A percentile compares a stretch with the other conserved stretches of the same genome.
These are phyloP conservation scores for Leptographium galeiforme DNA, from an alignment of 2,329 filamentous ascomycete genomes.

Conservation along the genomic window DNA sequence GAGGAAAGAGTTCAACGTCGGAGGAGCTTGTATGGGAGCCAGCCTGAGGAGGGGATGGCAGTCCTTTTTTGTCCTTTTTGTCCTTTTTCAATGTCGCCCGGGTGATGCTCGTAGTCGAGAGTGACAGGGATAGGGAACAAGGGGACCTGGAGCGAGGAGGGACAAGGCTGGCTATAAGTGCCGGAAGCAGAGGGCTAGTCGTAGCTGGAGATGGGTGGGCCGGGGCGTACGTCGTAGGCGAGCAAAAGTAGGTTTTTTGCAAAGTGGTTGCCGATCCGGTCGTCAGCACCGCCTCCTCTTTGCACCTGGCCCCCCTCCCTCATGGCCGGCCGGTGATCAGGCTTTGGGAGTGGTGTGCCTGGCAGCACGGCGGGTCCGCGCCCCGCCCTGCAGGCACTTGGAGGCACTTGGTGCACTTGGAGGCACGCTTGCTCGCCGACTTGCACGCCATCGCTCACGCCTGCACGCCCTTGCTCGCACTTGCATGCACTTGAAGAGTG, in stretches of 20 bases:
- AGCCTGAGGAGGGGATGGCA: neutral
- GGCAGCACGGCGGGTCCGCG: neutral
- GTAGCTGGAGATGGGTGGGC: neutral
- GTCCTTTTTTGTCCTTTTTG: neutral
- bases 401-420: neutral
- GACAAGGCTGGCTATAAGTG: neutral
- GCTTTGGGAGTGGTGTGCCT: neutral
- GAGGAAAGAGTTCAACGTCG: too few species aligned
- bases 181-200: neutral
- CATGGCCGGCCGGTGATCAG: neutral
- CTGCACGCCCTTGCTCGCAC: neutral
- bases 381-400: neutral
- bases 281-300: neutral
- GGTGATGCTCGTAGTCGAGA: neutral
- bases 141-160: neutral
- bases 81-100: neutral
- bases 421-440: neutral
- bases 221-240: too few species aligned
- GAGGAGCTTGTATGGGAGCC: too few species aligned
- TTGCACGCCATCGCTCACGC: slow-evolving; percentile 1
- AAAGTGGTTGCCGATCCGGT: neutral
- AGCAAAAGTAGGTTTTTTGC: too few species aligned
- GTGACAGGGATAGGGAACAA: neutral
- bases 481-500: neutral
- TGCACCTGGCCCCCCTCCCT: neutral